Percentiles rank a stretch among this genome's conserved stretches.
Evolutionary conservation across 257 asterid species (phyloP).

Genomic region (Jasminum sambac): DNA sequence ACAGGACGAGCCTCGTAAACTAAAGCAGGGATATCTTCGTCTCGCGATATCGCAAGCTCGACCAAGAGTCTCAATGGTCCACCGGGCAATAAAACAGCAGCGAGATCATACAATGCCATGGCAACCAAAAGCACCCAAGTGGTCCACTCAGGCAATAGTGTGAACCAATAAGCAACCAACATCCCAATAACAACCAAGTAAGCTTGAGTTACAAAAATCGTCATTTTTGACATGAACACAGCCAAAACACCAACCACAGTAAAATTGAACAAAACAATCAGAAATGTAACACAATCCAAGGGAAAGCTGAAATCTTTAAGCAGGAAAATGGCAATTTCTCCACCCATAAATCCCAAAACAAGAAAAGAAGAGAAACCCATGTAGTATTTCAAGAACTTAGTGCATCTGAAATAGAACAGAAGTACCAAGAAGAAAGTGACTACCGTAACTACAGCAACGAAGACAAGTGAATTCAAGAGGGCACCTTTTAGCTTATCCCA

Average conservation of each 20-base stretch:
- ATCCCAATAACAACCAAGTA: constrained; percentile 87
- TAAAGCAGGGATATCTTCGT: constrained; percentile 95
- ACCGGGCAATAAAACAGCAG: constrained; percentile 92
- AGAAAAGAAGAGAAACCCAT: constrained; percentile 93
- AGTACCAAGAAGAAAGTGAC: constrained; percentile 84
- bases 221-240: constrained; percentile 67
- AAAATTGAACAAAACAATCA: constrained; percentile 66
- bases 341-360: constrained; percentile 87
- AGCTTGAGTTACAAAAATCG: constrained; percentile 70
- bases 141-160: constrained; percentile 97
- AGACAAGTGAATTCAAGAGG: constrained; percentile 80
- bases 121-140: constrained; percentile 95
- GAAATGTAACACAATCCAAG: constrained; percentile 71
- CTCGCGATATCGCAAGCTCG: constrained; percentile 89
- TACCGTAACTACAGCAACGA: constrained; percentile 72
- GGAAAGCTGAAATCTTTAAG: constrained; percentile 54
- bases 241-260: constrained; percentile 81
- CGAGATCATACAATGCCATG: constrained; percentile 94
- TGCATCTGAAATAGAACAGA: constrained; percentile 86
- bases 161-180: constrained; percentile 95
- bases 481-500: constrained; percentile 98
- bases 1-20: constrained; percentile 95
- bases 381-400: constrained; percentile 91
- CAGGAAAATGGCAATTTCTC: constrained; percentile 66
- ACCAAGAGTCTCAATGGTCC: constrained; percentile 94